Evolutionary conservation across 1,284 basidiomycete species (phyloP), one percentile per base, ranked within the genome.

Genomic region (Naganishia sp.): DNA sequence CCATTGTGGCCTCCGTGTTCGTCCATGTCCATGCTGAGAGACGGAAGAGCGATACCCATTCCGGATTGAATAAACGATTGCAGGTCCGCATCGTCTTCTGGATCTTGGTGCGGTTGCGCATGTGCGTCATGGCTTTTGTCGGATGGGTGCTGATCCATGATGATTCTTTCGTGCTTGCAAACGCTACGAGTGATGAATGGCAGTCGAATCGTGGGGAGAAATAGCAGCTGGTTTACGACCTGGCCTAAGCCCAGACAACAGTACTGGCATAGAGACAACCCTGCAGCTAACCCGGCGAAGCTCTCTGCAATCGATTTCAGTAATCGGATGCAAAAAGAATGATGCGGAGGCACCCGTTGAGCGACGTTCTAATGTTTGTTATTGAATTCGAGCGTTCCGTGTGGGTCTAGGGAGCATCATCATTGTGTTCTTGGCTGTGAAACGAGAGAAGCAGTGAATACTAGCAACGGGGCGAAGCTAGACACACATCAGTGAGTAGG

Each of bases 341-440:
- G n/a, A 48, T 18, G 4, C 16, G 46, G 46, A n/a, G n/a, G 57
- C 57, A 49, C 31, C 46, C 48, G 57, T 60, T 60, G 46, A 23
- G 46, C 16, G 57, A 60, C 46, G 57, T 36, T 60, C 57, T 60
- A 60, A 25, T n/a, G 57, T 61, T 61, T 61, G 59, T 52, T 61
- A 39, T 61, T 39, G 59, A 52, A 39, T 15, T 16, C 21, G 28
- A 53, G 31, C 10, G 13, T 5, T 5, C 10, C 21, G 28, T 23
- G 25, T 15, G 36, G 2, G 4, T 13, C 13, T 36, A 10, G 9
- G 36, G 36, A 39, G 36, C 13, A 7, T 39, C 4, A 13, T 39
- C 36, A 39, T 39, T 39, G 36, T 7, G 2, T 39, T 39, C 36
- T 39, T 39, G 36, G 9, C 36, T 13, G 36, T 9, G 36, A 39